A percentile compares a stretch with the other conserved stretches of the same genome.
These are phyloP conservation scores for Rugonectria rugulosa DNA, from an alignment of 2,329 filamentous ascomycete species.

Conservation along the genomic window DNA sequence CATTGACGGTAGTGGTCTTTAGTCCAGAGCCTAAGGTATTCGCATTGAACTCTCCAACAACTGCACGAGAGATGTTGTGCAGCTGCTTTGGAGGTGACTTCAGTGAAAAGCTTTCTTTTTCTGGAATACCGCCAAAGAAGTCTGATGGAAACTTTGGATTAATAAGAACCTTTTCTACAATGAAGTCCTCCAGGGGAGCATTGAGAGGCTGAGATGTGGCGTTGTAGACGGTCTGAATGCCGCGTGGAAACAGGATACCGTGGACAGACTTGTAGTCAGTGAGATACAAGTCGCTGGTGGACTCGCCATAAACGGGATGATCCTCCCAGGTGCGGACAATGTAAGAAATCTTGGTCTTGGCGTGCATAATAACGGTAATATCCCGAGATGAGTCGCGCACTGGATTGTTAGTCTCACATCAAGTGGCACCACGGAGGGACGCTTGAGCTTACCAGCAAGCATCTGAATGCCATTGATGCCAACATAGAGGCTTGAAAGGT, in stretches of 20 bases:
- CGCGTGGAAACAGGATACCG: constrained; percentile 18
- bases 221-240: constrained; percentile 22
- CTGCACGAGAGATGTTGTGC: constrained; percentile 1
- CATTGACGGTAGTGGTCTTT: constrained; percentile 3
- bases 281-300: constrained; percentile 18
- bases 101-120: constrained; percentile 4
- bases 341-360: constrained; percentile 9
- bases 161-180: constrained; percentile 9
- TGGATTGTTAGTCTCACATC: neutral
- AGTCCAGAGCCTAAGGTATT: constrained; percentile 22
- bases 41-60: constrained; percentile 22
- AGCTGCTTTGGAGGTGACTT: neutral
- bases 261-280: constrained; percentile 13
- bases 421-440: too few relatives aligned
- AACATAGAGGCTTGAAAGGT: neutral
- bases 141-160: neutral
- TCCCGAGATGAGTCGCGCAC: neutral
- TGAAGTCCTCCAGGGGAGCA: constrained; percentile 22
- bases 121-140: neutral
- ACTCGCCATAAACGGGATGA: constrained; percentile 8
- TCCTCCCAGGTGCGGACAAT: constrained; percentile 19
- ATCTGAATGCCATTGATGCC: constrained; percentile 10
- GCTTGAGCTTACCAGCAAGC: constrained; percentile 18
- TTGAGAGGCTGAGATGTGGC: constrained; percentile 1
- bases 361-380: constrained; percentile 13